phyloP scores from a whole-genome alignment of 768 basidiomycete species.

The Dentipellis fragilis region DNA sequence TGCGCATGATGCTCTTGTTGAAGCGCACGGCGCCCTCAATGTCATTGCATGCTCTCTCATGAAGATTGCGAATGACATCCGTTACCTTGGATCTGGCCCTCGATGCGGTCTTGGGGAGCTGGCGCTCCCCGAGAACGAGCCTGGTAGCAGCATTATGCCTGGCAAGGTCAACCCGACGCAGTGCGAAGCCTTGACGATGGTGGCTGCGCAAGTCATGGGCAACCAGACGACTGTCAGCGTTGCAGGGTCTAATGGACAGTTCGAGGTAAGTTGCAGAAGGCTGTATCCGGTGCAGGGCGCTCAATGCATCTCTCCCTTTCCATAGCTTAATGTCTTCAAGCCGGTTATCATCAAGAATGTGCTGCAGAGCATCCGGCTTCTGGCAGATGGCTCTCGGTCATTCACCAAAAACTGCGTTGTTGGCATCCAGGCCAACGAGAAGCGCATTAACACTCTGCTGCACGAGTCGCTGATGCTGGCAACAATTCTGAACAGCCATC shows the following conservation, averaged over 20 bases:
- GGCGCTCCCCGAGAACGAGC: constrained; percentile 93
- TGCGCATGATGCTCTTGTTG: constrained; percentile 95
- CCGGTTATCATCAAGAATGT: constrained; percentile 98
- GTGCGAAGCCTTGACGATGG: constrained; percentile 98
- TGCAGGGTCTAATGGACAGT: constrained; percentile 92
- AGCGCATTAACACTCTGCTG: constrained; percentile 77
- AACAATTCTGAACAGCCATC: constrained; percentile 89
- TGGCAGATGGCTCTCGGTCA: constrained; percentile 88
- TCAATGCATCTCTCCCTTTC: neutral
- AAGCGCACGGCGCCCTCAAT: constrained; percentile 94
- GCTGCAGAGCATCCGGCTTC: constrained; percentile 86
- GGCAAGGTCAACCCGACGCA: constrained; percentile 99
- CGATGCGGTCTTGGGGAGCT: constrained; percentile 96
- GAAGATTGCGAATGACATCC: constrained; percentile 99
- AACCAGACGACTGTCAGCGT: constrained; percentile 91
- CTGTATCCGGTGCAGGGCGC: neutral
- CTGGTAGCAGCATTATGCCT: constrained; percentile 98
- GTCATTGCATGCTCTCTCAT: constrained; percentile 93
- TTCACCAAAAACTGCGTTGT: constrained; percentile 97
- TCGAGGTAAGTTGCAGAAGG: constrained; percentile 57
- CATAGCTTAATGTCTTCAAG: constrained; percentile 95
- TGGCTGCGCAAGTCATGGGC: constrained; percentile 96
- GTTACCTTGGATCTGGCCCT: constrained; percentile 95
- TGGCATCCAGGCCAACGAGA: constrained; percentile 94
- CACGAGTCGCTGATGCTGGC: constrained; percentile 98